Percentiles rank a stretch among this genome's conserved stretches.
These are phyloP conservation scores for Taiwanofungus camphoratus DNA, from an alignment of 1,284 basidiomycete genomes.

Conservation along the genomic window DNA sequence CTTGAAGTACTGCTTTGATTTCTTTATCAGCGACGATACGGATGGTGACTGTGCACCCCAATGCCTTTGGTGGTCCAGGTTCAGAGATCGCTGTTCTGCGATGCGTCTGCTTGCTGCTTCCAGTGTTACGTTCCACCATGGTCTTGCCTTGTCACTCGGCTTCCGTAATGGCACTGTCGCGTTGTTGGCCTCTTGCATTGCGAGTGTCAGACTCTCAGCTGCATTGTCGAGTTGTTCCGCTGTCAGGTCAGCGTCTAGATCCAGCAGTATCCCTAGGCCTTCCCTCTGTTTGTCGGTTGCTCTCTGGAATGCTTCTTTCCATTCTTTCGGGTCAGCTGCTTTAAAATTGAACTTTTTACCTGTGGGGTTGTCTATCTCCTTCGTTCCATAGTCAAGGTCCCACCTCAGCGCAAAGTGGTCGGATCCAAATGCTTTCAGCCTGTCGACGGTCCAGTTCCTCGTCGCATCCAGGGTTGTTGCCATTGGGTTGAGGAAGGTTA, in stretches of 20 bases:
- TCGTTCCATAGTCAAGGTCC: conserved; percentile 1
- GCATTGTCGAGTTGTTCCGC: background rate
- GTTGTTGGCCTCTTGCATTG: background rate
- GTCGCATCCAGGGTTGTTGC: background rate
- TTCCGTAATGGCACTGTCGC: background rate
- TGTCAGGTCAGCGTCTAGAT: background rate
- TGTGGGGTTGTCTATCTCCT: conserved; percentile 4
- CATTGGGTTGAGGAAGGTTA: conserved; percentile 2
- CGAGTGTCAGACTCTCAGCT: background rate
- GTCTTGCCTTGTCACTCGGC: background rate
- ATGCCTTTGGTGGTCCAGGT: background rate
- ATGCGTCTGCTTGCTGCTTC: background rate
- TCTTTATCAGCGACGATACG: background rate
- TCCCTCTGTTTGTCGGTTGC: background rate
- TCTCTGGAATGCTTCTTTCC: conserved; percentile 3
- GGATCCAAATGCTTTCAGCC: conserved; percentile 2
- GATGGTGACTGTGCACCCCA: background rate
- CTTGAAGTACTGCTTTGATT: conserved; percentile 4
- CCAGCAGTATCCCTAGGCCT: background rate
- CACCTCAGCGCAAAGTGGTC: conserved; percentile 9
- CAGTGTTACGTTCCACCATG: conserved; percentile 1
- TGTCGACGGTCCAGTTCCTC: conserved; percentile 5
- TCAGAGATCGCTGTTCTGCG: background rate
- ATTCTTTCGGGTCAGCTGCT: conserved; percentile 1
- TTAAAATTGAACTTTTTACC: conserved; percentile 9